Percentiles rank a stretch among this genome's conserved stretches.
These are phyloP conservation scores for Flaveria ramosissima DNA, from an alignment of 129 eudicot species.

Conservation along the genomic window DNA sequence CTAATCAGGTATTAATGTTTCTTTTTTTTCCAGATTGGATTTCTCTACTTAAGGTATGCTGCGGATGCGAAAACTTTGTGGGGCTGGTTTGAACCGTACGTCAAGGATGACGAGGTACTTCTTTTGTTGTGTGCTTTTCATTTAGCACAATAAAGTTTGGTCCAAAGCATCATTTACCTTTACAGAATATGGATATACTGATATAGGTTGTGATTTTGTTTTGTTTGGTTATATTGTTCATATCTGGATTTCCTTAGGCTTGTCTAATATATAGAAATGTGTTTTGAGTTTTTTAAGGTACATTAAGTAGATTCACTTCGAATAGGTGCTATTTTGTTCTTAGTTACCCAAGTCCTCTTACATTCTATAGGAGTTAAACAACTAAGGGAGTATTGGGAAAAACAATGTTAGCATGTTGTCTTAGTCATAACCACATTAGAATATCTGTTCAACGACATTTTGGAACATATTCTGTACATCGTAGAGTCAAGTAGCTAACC, in stretches of 20 bases:
- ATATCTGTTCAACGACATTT: background rate
- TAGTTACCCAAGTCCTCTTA: background rate
- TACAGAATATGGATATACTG: background rate
- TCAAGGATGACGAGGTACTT: constrained; percentile 93
- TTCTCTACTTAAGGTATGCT: constrained; percentile 88
- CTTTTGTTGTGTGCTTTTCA: background rate
- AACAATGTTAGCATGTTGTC: background rate
- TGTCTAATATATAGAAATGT: background rate
- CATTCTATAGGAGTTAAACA: background rate
- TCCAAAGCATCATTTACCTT: background rate
- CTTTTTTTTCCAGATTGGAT: constrained; percentile 68
- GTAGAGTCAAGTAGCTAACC: background rate
- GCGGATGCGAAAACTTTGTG: constrained; percentile 94
- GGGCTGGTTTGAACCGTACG: constrained; percentile 94
- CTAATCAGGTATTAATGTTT: background rate
- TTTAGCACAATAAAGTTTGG: background rate
- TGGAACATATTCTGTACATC: background rate
- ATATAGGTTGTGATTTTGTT: background rate
- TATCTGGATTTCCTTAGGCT: constrained; percentile 3
- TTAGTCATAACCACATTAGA: background rate
- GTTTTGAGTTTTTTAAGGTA: constrained; percentile 4
- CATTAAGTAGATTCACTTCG: constrained; percentile 6
- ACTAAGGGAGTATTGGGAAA: background rate
- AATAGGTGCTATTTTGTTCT: constrained; percentile 1
- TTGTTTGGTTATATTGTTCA: constrained; percentile 9